Percentiles rank a stretch among this genome's conserved stretches.
phyloP scores from a whole-genome alignment of 2,329 filamentous ascomycete species.

The Aaosphaeria arxii region DNA sequence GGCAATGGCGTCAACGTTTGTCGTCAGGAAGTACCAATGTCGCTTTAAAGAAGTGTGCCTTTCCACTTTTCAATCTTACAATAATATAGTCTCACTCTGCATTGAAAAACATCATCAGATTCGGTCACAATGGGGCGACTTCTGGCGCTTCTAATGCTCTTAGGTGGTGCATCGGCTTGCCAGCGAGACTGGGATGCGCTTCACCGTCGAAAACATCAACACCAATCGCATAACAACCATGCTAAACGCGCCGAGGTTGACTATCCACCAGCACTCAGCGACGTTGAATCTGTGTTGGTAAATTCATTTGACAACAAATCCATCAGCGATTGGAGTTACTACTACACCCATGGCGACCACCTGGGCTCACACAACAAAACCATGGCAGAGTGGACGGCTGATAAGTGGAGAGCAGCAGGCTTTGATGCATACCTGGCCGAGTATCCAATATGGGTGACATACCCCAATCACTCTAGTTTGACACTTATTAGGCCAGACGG shows the following conservation, averaged over 20 bases:
- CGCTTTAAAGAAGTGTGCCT: too few relatives aligned
- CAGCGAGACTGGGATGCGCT: conserved; percentile 17
- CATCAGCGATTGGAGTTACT: conserved; percentile 16
- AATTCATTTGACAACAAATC: conserved; percentile 31
- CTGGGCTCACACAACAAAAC: conserved; percentile 24
- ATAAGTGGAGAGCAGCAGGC: conserved; percentile 19
- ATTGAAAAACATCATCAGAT: too few relatives aligned
- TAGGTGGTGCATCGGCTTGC: conserved; percentile 11
- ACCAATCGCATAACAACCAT: conserved; percentile 7
- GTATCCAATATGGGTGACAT: conserved; percentile 18
- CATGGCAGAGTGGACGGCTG: conserved; percentile 26
- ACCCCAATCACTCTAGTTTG: conserved; percentile 16
- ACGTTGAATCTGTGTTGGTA: conserved; percentile 22
- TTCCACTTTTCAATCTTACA: too few relatives aligned
- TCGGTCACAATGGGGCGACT: neutral
- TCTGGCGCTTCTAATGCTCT: conserved; percentile 6
- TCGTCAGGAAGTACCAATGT: too few relatives aligned
- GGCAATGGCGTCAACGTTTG: too few relatives aligned
- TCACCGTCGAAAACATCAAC: conserved; percentile 9
- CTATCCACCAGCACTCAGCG: conserved; percentile 16
- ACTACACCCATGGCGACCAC: conserved; percentile 25
- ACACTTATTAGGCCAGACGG: conserved; percentile 12
- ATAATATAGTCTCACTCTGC: too few relatives aligned
- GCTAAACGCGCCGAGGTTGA: conserved; percentile 12
- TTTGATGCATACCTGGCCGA: conserved; percentile 13